phyloP scores from a whole-genome alignment of 169 alveolate species.

The Plasmodium chabaudi region DNA sequence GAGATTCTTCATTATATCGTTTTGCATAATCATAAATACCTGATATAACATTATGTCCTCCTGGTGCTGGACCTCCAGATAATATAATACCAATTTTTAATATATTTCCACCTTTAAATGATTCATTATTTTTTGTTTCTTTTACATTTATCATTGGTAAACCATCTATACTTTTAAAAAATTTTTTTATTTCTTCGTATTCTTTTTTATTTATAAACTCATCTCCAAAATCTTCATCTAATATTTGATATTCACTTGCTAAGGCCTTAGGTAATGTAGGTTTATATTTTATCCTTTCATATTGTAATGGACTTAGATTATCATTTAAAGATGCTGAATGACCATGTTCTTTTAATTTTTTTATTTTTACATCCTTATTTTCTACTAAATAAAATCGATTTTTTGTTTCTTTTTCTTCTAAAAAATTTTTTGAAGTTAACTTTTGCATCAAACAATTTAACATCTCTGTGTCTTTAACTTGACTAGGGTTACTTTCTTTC shows the following conservation, averaged over 20 bases:
- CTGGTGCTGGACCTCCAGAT: constrained; percentile 99
- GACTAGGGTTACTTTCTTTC: neutral
- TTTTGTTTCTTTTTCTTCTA: constrained; percentile 55
- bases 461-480: constrained; percentile 49
- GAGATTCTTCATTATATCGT: constrained; percentile 91
- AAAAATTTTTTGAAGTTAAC: constrained; percentile 61
- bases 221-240: constrained; percentile 78
- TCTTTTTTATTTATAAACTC: constrained; percentile 78
- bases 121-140: constrained; percentile 73
- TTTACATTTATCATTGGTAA: constrained; percentile 76
- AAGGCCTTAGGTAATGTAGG: constrained; percentile 81
- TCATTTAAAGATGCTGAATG: constrained; percentile 83
- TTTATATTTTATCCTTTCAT: constrained; percentile 77
- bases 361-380: constrained; percentile 66
- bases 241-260: constrained; percentile 70
- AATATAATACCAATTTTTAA: constrained; percentile 95
- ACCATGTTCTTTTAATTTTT: constrained; percentile 79
- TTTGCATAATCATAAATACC: constrained; percentile 96
- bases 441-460: constrained; percentile 68
- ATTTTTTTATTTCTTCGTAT: constrained; percentile 74
- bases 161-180: constrained; percentile 68
- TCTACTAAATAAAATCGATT: constrained; percentile 63
- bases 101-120: constrained; percentile 74
- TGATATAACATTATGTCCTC: constrained; percentile 99
- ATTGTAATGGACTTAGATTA: constrained; percentile 82